Evolutionary conservation across 2,329 filamentous ascomycete genomes (phyloP).

Genomic region (Colletotrichum tabaci): DNA sequence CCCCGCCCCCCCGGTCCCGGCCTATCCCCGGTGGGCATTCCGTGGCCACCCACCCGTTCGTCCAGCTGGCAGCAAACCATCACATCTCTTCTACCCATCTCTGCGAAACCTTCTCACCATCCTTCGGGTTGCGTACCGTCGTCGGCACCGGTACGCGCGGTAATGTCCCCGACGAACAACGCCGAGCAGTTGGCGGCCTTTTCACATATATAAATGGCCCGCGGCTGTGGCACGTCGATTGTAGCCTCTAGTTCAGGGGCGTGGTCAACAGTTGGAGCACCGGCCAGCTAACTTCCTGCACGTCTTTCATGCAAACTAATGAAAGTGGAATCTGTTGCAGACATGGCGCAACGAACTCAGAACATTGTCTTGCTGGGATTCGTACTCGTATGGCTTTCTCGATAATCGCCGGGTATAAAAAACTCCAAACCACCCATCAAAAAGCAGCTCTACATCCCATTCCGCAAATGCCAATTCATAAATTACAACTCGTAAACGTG

Average conservation of each 20-base stretch:
- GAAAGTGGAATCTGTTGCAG: not conserved
- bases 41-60: constrained; percentile 7
- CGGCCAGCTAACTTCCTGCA: not conserved
- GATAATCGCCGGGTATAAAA: constrained; percentile 29
- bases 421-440: constrained; percentile 2
- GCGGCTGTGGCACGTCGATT: no score
- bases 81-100: not conserved
- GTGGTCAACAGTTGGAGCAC: not conserved
- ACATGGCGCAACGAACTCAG: not conserved
- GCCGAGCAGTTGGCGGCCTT: not conserved
- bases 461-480: not conserved
- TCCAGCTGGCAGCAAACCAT: not conserved
- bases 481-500: not conserved
- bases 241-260: not conserved
- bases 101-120: not conserved
- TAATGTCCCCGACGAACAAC: not conserved
- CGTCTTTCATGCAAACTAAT: not conserved
- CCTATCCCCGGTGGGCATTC: constrained; percentile 13
- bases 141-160: constrained; percentile 6
- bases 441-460: not conserved
- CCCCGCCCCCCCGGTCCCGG: not conserved
- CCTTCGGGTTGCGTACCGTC: constrained; percentile 16
- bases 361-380: not conserved
- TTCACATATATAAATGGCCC: no score
- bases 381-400: not conserved